Percentiles rank a stretch among this genome's conserved stretches.
Conservation (phyloP, 1,284 basidiomycete species). For the Sanghuangporus sanghuang region DNA sequence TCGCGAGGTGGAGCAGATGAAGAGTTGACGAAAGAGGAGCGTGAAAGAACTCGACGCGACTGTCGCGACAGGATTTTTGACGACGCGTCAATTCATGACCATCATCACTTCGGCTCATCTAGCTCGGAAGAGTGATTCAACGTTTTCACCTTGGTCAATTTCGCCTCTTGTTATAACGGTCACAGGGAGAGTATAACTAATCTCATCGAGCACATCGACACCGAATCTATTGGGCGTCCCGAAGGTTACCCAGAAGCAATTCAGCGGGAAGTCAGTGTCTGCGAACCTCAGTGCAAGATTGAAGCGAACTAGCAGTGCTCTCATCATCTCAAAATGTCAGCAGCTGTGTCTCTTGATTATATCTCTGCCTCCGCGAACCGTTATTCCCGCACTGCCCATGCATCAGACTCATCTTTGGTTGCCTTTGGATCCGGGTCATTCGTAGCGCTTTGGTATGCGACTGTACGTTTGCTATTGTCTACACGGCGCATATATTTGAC, state of each 20-base stretch:
- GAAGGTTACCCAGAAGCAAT: not conserved
- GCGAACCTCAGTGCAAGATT: not conserved
- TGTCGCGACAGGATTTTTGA: not conserved
- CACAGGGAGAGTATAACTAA: too few species aligned
- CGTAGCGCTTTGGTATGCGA: slow-evolving; percentile 74
- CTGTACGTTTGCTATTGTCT: slow-evolving; percentile 29
- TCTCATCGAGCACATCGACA: too few species aligned
- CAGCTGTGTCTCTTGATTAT: slow-evolving; percentile 36
- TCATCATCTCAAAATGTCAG: slow-evolving; percentile 24
- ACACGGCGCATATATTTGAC: slow-evolving; percentile 15
- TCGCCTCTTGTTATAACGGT: too few species aligned
- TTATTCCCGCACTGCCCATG: slow-evolving; percentile 59
- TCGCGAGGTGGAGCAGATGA: not conserved
- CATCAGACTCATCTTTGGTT: slow-evolving; percentile 51
- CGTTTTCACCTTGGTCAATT: not conserved
- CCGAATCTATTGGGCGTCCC: not conserved
- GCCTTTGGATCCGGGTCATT: slow-evolving; percentile 78
- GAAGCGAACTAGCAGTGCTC: not conserved
- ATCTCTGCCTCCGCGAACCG: slow-evolving; percentile 79
- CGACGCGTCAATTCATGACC: not conserved
- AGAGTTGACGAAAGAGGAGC: not conserved
- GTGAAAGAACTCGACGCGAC: not conserved
- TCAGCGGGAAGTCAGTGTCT: not conserved
- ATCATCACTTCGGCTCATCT: not conserved
- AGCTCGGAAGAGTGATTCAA: not conserved